These are phyloP conservation scores for Tardiomyces depauwii DNA, from an alignment of 1,139 yeast species.

Conservation along the genomic window DNA sequence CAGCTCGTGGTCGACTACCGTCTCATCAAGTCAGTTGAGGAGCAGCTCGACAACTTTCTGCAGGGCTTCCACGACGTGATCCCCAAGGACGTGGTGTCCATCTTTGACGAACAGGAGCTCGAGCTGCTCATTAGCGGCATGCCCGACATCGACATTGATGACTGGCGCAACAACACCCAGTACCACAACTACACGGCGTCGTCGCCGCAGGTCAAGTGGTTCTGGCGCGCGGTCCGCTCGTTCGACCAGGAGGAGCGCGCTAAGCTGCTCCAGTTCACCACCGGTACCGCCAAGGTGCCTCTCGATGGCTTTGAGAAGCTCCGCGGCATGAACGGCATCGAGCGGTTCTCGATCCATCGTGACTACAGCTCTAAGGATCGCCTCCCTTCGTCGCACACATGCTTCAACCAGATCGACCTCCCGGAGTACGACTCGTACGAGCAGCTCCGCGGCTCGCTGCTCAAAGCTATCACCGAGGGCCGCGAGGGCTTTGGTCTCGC, in stretches of 20 bases:
- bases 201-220: constrained; percentile 88
- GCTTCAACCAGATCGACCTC: constrained; percentile 88
- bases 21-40: constrained; percentile 70
- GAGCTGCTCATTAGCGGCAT: constrained; percentile 88
- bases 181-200: constrained; percentile 79
- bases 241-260: constrained; percentile 94
- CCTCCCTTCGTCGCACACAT: constrained; percentile 91
- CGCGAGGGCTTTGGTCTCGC: constrained; percentile 95
- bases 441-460: constrained; percentile 64
- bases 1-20: constrained; percentile 77
- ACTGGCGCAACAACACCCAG: constrained; percentile 81
- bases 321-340: constrained; percentile 78
- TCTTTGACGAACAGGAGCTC: constrained; percentile 91
- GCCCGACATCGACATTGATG: constrained; percentile 92
- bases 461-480: constrained; percentile 88
- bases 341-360: constrained; percentile 82
- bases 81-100: constrained; percentile 74
- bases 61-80: constrained; percentile 76
- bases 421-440: constrained; percentile 92
- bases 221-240: constrained; percentile 96
- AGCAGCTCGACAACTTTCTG: constrained; percentile 78
- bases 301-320: constrained; percentile 85
- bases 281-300: constrained; percentile 97
- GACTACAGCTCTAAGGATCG: constrained; percentile 82
- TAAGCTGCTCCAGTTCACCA: constrained; percentile 84